These are phyloP conservation scores for Trypanosoma brucei DNA, from an alignment of 208 protist genomes.

Conservation along the genomic window DNA sequence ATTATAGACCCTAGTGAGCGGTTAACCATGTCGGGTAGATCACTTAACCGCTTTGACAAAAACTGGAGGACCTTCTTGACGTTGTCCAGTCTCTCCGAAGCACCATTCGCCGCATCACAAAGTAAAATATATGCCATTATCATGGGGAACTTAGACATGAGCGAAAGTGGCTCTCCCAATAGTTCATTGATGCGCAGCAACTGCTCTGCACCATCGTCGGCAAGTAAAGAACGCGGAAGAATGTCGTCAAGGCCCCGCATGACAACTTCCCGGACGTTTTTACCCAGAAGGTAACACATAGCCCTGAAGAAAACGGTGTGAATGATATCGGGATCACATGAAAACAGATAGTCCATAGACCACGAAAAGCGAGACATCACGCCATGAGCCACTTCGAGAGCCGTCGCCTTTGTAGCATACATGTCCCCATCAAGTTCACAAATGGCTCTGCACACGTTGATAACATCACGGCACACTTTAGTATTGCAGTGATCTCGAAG, in stretches of 20 bases:
- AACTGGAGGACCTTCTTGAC: slow-evolving; percentile 19
- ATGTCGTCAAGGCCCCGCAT: slow-evolving; percentile 20
- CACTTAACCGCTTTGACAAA: slow-evolving; percentile 8
- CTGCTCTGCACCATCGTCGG: slow-evolving; percentile 3
- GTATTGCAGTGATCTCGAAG: background rate
- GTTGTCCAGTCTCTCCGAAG: slow-evolving; percentile 10
- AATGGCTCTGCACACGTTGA: slow-evolving; percentile 20
- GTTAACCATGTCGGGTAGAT: slow-evolving; percentile 21
- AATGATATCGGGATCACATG: slow-evolving; percentile 18
- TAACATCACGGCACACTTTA: slow-evolving; percentile 9
- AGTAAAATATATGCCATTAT: slow-evolving; percentile 29
- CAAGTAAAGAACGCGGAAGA: slow-evolving; percentile 19
- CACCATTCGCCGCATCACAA: slow-evolving; percentile 1
- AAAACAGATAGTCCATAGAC: slow-evolving; percentile 34
- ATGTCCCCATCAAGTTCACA: slow-evolving; percentile 11
- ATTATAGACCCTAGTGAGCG: slow-evolving; percentile 36
- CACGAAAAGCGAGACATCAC: slow-evolving; percentile 25
- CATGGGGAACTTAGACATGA: slow-evolving; percentile 8
- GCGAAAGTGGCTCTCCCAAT: slow-evolving; percentile 1
- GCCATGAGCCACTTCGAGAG: slow-evolving; percentile 18
- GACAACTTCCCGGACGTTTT: slow-evolving; percentile 10
- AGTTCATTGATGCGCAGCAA: slow-evolving; percentile 11
- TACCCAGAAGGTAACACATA: slow-evolving; percentile 24
- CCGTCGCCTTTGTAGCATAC: slow-evolving; percentile 2
- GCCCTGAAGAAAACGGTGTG: slow-evolving; percentile 29